A percentile compares a stretch with the other conserved stretches of the same genome.
Evolutionary conservation across 129 eudicot genomes (phyloP).

Genomic region (Flaveria bidentis): DNA sequence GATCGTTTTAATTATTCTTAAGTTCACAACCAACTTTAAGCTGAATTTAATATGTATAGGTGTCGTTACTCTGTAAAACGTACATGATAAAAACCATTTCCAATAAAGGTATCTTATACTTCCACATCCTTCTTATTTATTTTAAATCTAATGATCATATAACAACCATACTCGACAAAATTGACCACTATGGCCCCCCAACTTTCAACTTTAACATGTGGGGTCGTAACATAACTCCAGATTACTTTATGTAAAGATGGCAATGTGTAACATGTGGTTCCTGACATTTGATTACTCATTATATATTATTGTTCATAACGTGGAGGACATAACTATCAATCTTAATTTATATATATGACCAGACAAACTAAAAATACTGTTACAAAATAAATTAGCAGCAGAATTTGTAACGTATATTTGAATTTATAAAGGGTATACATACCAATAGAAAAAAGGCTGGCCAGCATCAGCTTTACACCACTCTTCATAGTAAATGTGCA

Average conservation of each 20-base stretch:
- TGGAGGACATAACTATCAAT: constrained; percentile 11
- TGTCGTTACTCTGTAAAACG: not conserved
- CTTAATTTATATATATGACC: not conserved
- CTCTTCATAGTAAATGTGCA: constrained; percentile 76
- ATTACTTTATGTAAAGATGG: not conserved
- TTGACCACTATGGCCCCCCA: constrained; percentile 19
- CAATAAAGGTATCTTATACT: not conserved
- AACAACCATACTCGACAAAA: constrained; percentile 24
- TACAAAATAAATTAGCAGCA: not conserved
- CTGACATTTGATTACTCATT: not conserved
- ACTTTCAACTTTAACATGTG: constrained; percentile 27
- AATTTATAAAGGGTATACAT: not conserved
- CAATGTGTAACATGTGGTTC: constrained; percentile 26
- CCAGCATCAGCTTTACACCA: constrained; percentile 89
- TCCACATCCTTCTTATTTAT: not conserved
- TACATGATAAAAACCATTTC: not conserved
- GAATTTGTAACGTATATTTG: not conserved
- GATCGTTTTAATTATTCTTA: not conserved
- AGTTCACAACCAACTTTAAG: not conserved
- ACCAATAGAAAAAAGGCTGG: constrained; percentile 97
- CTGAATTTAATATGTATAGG: not conserved
- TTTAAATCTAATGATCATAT: constrained; percentile 4
- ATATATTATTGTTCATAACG: constrained; percentile 18
- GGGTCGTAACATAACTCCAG: constrained; percentile 12
- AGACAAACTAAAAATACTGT: not conserved